Base-by-base conservation (phyloP, 495 filamentous ascomycete genomes). In the Penicillium angulare region DNA sequence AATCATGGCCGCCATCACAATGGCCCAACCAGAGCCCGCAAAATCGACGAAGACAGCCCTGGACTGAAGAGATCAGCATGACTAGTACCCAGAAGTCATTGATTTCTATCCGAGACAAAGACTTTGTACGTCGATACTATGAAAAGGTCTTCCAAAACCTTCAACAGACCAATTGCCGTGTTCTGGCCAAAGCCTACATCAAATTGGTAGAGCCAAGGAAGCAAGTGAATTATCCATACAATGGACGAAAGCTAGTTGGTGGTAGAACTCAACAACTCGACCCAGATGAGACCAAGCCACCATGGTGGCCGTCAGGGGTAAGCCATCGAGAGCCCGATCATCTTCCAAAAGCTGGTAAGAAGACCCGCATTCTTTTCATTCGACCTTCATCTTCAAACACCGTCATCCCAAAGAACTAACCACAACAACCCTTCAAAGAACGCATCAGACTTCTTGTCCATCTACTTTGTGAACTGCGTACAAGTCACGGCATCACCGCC, bases 201-300 rank as follows among this genome's bases (percentile, higher is more conserved):
- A 90, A 87, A 57, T 74, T 84, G 12, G 84, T 93, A 2, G 86
- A 89, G 48, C 87, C 90, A 0, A 89, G 87, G 59, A 96, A 96
- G 63, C 89, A 95, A 63, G 82, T 84, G 0, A 85, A 79, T 31
- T 83, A 86, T 53, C 90, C 91, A 0, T 96, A 95, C 63, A 90
- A 86, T 20, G 76, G 80, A 45, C 76, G 79, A 7, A 72, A 69
- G 46, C 63, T 71, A 13, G 60, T 71, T 17, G 58, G 56, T 3
- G 72, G 70, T 7, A 47, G 47, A 9, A 60, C 69, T 8, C 61
- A 68, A 31, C 69, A 72, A 40, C 52, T 72, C 3, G 61, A 71
- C 17, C 71, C 72, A 7, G 69, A 74, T 40, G 52, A 61, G 40
- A 76, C 71, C 2, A 76, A 71, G 52, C 90, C 90, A 3, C 75